phyloP scores from a whole-genome alignment of 1,284 basidiomycete species.

The Cutaneotrichosporon arboriforme region DNA sequence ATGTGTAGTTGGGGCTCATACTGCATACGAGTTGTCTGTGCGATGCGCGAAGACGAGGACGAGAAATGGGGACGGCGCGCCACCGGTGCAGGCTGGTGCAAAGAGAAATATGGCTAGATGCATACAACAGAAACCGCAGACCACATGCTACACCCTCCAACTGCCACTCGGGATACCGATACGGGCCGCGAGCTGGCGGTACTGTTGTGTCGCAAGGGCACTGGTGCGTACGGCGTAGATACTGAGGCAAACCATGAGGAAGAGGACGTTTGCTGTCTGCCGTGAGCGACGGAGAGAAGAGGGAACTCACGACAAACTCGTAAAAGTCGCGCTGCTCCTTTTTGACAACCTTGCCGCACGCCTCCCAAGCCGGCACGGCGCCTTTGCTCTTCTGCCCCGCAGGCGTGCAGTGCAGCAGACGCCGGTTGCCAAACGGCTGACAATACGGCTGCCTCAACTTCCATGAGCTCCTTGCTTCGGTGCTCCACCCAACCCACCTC shows the following conservation, averaged over 20 bases:
- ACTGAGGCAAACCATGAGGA: conserved; percentile 61
- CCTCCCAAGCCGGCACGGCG: conserved; percentile 78
- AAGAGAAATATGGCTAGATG: too few relatives aligned
- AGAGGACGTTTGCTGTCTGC: conserved; percentile 60
- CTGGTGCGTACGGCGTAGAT: conserved; percentile 64
- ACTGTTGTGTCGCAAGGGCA: conserved; percentile 64
- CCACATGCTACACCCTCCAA: conserved; percentile 9
- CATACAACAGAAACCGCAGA: too few relatives aligned
- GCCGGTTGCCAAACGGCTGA: conserved; percentile 81
- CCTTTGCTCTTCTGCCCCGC: conserved; percentile 15
- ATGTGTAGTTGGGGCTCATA: too few relatives aligned
- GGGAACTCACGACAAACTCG: conserved; percentile 67
- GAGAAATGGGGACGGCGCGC: too few relatives aligned
- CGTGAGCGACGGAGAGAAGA: not conserved
- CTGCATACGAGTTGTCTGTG: too few relatives aligned
- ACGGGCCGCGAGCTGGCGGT: conserved; percentile 72
- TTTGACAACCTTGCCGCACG: conserved; percentile 73
- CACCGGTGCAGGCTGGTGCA: too few relatives aligned
- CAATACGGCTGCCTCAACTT: conserved; percentile 81
- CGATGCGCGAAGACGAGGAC: too few relatives aligned
- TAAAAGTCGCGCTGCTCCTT: conserved; percentile 76
- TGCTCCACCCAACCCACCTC: conserved; percentile 56
- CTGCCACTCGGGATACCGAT: conserved; percentile 52
- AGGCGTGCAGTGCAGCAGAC: conserved; percentile 71
- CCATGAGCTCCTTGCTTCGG: conserved; percentile 1